A percentile compares a stretch with the other conserved stretches of the same genome.
phyloP scores from a whole-genome alignment of 1,139 yeast genomes.

The Zygosaccharomyces pseudobailii region DNA sequence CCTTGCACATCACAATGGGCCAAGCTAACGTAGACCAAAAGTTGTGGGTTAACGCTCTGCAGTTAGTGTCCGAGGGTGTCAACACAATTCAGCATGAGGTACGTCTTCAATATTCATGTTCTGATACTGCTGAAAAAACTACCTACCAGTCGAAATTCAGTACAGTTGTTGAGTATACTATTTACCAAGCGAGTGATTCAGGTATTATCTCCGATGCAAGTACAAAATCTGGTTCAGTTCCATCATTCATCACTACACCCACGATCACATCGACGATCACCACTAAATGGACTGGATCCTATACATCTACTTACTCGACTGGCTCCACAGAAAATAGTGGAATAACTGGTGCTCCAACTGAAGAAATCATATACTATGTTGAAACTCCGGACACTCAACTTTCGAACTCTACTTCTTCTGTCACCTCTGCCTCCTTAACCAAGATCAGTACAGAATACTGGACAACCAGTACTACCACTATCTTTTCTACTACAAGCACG shows the following conservation, averaged over 20 bases:
- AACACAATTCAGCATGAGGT: slow-evolving; percentile 25
- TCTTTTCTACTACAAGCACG: slow-evolving; percentile 21
- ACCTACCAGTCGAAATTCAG: slow-evolving; percentile 18
- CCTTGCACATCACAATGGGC: slow-evolving; percentile 19
- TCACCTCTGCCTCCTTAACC: not conserved
- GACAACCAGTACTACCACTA: not conserved
- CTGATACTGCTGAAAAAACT: slow-evolving; percentile 22
- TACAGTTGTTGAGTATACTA: slow-evolving; percentile 16
- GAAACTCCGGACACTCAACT: not conserved
- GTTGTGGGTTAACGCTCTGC: slow-evolving; percentile 31
- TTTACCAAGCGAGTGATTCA: slow-evolving; percentile 18
- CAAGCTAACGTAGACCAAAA: slow-evolving; percentile 21
- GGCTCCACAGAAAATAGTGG: slow-evolving; percentile 10
- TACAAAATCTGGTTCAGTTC: not conserved
- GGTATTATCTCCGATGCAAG: slow-evolving; percentile 10
- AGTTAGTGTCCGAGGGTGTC: slow-evolving; percentile 18
- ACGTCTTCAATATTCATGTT: slow-evolving; percentile 25
- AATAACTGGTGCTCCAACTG: slow-evolving; percentile 11
- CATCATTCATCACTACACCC: not conserved
- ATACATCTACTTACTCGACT: slow-evolving; percentile 20
- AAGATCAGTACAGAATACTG: not conserved
- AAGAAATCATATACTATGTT: slow-evolving; percentile 10
- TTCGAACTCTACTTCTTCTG: not conserved
- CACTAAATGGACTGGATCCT: slow-evolving; percentile 29
- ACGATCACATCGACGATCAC: slow-evolving; percentile 23